Evolutionary conservation across 1,139 yeast genomes (phyloP), one percentile per base, ranked within the genome.

Genomic region (Pichia terricola): DNA sequence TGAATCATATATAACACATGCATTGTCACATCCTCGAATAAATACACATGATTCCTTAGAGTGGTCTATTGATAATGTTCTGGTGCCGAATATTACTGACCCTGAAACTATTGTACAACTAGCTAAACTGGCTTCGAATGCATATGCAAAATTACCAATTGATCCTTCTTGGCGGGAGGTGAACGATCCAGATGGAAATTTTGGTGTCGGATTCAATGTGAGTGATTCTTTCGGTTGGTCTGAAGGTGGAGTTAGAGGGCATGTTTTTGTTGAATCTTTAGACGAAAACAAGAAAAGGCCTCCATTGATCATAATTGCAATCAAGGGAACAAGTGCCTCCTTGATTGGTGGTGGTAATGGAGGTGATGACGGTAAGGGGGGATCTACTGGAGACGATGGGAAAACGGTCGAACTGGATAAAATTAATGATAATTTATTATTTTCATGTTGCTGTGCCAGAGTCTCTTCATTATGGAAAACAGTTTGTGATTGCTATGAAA

Each of bases 361-460:
- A 3, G 97, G 35, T 26, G 87, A 87, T 10, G 63, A 70, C 3
- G 81, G 88, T 4, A 84, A 85, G 2, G 78, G 70, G 38, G 97
- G 43, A 1, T 86, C 86, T 7, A 63, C 72, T 2, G 83, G 89
- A 3, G 86, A 86, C 5, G 78, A 70, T 42, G 82, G 79, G 39
- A 88, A 82, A 44, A 89, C 98, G 0, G 81, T 84, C 0, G 75
- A 72, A 1, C 78, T 76, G 50, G 99, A 91, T 61, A 87, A 87
- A 62, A 64, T 73, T 34, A 91, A 91, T 60, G 98, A 94, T 60
- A 91, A 91, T 59, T 61, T 91, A 45, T 64, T 91, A 39, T 91
- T 91, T 60, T 85, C 95, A 22, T 91, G 99, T 62, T 91, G 99
- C 62, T 91, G 99, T 66, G 98, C 96, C 1, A 72, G 97, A 35